phyloP scores from a whole-genome alignment of 345 rosid genomes.

The Arabis hirsuta region DNA sequence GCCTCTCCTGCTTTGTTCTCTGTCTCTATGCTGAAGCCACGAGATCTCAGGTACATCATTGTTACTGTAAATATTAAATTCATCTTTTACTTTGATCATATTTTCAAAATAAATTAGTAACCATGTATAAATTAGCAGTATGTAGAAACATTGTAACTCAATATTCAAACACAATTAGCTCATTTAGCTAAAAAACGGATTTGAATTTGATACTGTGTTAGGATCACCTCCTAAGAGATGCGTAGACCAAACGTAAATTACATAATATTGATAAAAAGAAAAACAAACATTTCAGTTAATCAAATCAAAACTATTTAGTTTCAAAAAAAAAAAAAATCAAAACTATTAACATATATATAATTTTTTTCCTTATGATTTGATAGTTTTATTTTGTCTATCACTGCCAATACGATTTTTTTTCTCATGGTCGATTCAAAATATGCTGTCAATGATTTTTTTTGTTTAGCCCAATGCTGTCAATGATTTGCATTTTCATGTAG shows the following conservation, averaged over 20 bases:
- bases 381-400: neutral
- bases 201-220: neutral
- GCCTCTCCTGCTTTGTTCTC: constrained; percentile 77
- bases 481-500: constrained; percentile 45
- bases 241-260: neutral
- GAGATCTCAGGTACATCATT: constrained; percentile 70
- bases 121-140: neutral
- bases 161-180: neutral
- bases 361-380: neutral
- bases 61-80: neutral
- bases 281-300: neutral
- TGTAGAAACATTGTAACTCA: neutral
- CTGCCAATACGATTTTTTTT: neutral
- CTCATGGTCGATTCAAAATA: neutral
- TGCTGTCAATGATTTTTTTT: neutral
- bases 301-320: neutral
- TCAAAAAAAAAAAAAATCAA: neutral
- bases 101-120: neutral
- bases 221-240: neutral
- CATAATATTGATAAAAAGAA: neutral
- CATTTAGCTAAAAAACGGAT: neutral
- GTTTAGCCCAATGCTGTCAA: neutral
- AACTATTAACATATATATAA: neutral
- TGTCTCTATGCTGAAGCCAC: constrained; percentile 91
- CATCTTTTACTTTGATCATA: neutral